Conservation (phyloP, 345 rosid species). For the Corymbia maculata region DNA sequence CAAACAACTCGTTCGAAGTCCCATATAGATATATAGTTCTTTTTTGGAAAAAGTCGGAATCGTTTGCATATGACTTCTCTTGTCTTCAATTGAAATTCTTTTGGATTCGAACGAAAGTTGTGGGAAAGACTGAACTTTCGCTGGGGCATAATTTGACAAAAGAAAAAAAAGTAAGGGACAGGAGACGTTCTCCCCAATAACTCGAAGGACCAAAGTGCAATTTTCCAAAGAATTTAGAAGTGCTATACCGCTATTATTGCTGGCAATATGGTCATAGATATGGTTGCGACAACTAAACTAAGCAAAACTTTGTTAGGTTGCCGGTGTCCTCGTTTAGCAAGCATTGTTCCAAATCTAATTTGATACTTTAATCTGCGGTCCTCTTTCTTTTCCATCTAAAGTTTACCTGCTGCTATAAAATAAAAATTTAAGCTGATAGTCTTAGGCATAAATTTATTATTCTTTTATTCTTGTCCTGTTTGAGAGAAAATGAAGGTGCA, state of each 20-base stretch:
- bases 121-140: background rate
- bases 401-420: background rate
- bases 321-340: background rate
- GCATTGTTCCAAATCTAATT: background rate
- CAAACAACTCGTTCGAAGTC: background rate
- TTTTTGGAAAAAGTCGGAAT: background rate
- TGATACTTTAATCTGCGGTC: background rate
- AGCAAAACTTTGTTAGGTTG: background rate
- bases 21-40: background rate
- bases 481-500: too few relatives aligned
- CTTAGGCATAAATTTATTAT: background rate
- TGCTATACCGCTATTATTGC: background rate
- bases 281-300: background rate
- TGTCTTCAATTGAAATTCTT: background rate
- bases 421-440: background rate
- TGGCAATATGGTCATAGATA: background rate
- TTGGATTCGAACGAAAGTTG: background rate
- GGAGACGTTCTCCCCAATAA: background rate
- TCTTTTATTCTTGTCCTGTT: background rate
- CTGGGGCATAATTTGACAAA: background rate
- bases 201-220: background rate
- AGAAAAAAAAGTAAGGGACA: background rate
- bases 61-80: background rate
- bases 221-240: background rate
- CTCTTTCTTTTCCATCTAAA: background rate